Percentiles rank a stretch among this genome's conserved stretches.
Conservation (phyloP, 257 asterid genomes). For the Solanum virginianum region DNA sequence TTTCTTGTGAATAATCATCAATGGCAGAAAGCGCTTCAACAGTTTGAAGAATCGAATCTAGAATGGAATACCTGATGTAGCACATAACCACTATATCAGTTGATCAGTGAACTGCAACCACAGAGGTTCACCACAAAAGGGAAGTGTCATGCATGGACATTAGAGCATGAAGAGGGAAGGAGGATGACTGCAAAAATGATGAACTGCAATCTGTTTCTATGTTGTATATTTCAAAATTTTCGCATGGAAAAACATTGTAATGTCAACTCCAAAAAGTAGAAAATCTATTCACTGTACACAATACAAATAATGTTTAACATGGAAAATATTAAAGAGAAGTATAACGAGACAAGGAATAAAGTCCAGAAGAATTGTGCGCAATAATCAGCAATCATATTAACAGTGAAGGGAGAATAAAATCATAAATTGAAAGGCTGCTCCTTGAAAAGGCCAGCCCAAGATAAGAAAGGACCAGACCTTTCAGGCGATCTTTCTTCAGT, state of each 20-base stretch:
- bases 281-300: background rate
- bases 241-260: background rate
- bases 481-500: slow-evolving; percentile 50
- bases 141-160: background rate
- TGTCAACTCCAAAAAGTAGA: background rate
- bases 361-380: background rate
- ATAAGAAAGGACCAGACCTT: slow-evolving; percentile 31
- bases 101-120: background rate
- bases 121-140: background rate
- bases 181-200: background rate
- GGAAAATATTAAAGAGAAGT: background rate
- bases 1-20: slow-evolving; percentile 48
- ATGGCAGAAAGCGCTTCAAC: slow-evolving; percentile 66
- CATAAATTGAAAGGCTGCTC: background rate
- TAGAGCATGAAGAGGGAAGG: background rate
- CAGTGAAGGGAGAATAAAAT: background rate
- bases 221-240: background rate
- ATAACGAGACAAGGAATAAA: background rate
- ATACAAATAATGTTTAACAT: background rate
- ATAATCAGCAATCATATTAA: background rate
- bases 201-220: background rate
- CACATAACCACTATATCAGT: background rate
- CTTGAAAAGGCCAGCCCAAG: background rate
- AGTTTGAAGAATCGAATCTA: slow-evolving; percentile 66
- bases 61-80: slow-evolving; percentile 47